A percentile compares a stretch with the other conserved stretches of the same genome.
Conservation (phyloP, 192 early-diverging fungal genomes). For the Backusella psychrophila region DNA sequence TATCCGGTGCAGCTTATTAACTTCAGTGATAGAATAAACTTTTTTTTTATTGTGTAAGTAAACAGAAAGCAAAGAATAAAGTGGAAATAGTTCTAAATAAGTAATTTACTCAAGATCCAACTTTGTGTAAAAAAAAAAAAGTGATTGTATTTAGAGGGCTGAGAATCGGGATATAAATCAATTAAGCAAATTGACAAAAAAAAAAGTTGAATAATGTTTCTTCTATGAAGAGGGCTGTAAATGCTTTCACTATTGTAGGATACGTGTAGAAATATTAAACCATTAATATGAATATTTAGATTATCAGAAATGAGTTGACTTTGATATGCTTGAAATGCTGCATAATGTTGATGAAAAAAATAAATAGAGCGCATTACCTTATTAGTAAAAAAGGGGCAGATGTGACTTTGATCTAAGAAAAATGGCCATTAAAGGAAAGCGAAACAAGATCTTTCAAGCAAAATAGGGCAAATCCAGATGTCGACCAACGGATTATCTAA, state of each 20-base stretch:
- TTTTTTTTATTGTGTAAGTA: neutral
- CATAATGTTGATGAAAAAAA: neutral
- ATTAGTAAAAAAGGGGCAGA: slow-evolving; percentile 9
- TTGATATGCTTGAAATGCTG: neutral
- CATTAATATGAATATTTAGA: neutral
- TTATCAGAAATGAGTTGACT: neutral
- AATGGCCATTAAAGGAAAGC: slow-evolving; percentile 11
- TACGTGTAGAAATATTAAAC: neutral
- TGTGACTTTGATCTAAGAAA: slow-evolving; percentile 11
- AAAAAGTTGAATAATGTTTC: neutral
- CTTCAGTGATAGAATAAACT: neutral
- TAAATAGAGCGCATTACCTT: neutral
- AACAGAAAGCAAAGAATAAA: neutral
- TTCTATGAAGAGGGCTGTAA: neutral
- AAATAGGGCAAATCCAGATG: slow-evolving; percentile 1
- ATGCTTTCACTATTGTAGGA: neutral
- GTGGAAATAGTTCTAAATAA: neutral
- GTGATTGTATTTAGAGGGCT: neutral
- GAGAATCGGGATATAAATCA: neutral
- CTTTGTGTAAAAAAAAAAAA: neutral
- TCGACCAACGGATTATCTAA: neutral
- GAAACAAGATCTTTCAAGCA: slow-evolving; percentile 9
- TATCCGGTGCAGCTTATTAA: neutral
- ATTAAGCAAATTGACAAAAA: neutral
- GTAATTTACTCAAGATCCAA: neutral